Base-by-base conservation (phyloP, 768 basidiomycete species). In the Rhizopogon sp. region DNA sequence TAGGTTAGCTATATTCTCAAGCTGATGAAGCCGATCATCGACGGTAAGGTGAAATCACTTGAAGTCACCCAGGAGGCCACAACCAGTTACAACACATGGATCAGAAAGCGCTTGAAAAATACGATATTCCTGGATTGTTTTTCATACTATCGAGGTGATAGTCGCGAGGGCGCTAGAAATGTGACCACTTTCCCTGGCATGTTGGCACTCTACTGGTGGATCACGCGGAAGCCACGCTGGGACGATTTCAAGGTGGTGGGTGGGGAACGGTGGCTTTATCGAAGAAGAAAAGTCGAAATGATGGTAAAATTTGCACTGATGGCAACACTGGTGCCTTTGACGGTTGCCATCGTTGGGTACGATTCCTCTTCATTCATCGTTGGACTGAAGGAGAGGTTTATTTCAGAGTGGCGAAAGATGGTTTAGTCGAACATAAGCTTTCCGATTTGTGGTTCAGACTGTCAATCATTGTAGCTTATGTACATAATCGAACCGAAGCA, bases 131-230 rank as follows among this genome's bases (percentile, higher is more conserved):
- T 74, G 39, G 74, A 76, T 25, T 84, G 82, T 66, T 62, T 68
- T 29, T 83, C 81, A 44, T 83, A 78, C 62, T 85, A 84, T 63
- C 70, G 70, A 67, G 58, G 58, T 45, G 61, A 73, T 56, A 46
- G 69, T 66, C 43, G 72, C 68, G 67, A 39, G 51, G 72, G 58
- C 68, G 70, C 56, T 61, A 72, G 62, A 45, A 58, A 56, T 9
- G 58, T 77, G 29, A 74, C 74, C 14, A 79, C 74, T 10, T 84
- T 83, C 66, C 83, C 83, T 42, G 83, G 83, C 11, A 74, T 78
- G 8, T 74, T 78, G 44, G 54, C 67, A 9, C 64, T 78, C 33
- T 79, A 80, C 60, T 82, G 81, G 81, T 81, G 79, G 79, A 66
- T 79, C 43, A 67, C 66, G 43, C 74, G 76, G 25, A 63, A 56